Evolutionary conservation across 192 early-diverging fungal species (phyloP).

Genomic region (Pilobolus umbonatus): DNA sequence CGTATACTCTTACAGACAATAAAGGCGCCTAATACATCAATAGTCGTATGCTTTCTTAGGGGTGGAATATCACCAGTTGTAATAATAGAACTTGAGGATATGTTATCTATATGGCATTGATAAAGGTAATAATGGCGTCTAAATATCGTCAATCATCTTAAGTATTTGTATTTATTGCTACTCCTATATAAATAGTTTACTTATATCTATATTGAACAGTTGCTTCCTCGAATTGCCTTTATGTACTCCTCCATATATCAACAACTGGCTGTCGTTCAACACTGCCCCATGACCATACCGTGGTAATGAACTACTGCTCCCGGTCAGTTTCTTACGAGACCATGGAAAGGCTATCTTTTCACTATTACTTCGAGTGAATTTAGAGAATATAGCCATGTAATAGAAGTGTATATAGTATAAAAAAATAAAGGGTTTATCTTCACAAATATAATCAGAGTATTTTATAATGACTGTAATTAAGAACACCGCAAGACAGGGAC

Average conservation of each 20-base stretch:
- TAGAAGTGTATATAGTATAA: no score
- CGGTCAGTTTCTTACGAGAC: conserved; percentile 19
- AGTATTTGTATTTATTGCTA: neutral
- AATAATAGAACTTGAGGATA: conserved; percentile 15
- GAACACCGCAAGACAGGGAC: no score
- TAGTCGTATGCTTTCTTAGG: conserved; percentile 33
- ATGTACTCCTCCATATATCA: conserved; percentile 20
- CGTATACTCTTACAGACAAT: conserved; percentile 31
- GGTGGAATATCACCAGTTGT: conserved; percentile 38
- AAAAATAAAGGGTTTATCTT: no score
- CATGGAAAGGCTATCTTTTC: conserved; percentile 23
- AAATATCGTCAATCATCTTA: neutral
- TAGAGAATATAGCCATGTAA: conserved; percentile 28
- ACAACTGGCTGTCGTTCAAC: conserved; percentile 7
- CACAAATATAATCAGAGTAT: no score
- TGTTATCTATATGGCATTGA: conserved; percentile 1
- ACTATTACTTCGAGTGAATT: conserved; percentile 9
- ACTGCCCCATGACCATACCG: conserved; percentile 19
- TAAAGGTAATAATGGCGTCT: neutral
- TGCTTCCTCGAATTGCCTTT: conserved; percentile 17
- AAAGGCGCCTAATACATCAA: conserved; percentile 38
- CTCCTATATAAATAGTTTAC: neutral
- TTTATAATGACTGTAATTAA: no score
- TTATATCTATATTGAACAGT: conserved; percentile 13
- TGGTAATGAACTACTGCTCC: conserved; percentile 13